These are phyloP conservation scores for Medicago truncatula DNA, from an alignment of 306 rosid species.

Conservation along the genomic window DNA sequence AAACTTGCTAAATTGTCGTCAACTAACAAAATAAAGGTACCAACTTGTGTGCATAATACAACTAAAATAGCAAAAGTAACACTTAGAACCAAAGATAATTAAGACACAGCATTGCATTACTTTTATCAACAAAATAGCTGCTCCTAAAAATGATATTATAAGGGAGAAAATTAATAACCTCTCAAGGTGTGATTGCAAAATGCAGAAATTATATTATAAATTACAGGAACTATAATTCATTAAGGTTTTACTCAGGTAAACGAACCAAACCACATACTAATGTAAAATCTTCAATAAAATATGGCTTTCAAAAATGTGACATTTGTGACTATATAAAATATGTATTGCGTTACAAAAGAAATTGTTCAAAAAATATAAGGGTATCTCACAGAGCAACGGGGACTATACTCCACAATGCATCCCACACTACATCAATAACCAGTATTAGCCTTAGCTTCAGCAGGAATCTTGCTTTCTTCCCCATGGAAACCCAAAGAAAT, in stretches of 20 bases:
- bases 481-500: conserved; percentile 1
- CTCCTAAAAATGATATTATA: neutral
- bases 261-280: conserved; percentile 3
- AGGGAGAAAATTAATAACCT: conserved; percentile 11
- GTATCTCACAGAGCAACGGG: neutral
- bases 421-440: neutral
- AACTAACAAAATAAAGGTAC: conserved; percentile 1
- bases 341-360: neutral
- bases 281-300: neutral
- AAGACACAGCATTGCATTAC: conserved; percentile 24
- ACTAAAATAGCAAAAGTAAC: neutral
- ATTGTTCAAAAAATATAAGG: neutral
- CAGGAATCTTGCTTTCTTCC: neutral
- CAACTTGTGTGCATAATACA: conserved; percentile 3
- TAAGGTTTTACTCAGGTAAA: conserved; percentile 1
- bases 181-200: neutral
- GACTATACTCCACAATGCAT: conserved; percentile 23
- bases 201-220: neutral
- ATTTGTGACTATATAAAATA: conserved; percentile 1
- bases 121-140: neutral
- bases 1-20: conserved; percentile 23
- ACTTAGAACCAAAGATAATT: conserved; percentile 17
- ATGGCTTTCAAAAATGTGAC: conserved; percentile 3
- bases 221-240: conserved; percentile 10
- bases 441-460: conserved; percentile 1